Conservation (phyloP, 1,284 basidiomycete genomes). For the Heterobasidion occidentale region DNA sequence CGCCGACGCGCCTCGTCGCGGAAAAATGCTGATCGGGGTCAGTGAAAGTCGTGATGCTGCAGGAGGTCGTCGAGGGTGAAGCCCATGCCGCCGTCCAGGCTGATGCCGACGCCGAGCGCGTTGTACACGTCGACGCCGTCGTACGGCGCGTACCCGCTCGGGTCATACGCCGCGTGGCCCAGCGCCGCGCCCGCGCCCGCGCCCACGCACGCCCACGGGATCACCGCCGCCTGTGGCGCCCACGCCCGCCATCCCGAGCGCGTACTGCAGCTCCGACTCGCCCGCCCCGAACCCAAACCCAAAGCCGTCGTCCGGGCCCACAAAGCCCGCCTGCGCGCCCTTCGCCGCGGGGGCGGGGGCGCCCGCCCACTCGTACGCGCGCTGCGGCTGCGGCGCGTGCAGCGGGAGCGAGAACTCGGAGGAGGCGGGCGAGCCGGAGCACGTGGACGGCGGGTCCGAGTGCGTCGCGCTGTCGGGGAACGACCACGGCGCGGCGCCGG, state of each 20-base stretch:
- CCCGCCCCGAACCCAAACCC: no score
- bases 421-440: slow-evolving; percentile 36
- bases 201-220: no score
- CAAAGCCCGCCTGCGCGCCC: no score
- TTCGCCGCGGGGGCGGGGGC: no score
- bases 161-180: not conserved
- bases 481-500: not conserved
- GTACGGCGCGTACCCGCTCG: not conserved
- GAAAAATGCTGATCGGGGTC: not conserved
- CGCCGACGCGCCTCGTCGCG: no score
- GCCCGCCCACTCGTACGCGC: slow-evolving; percentile 5
- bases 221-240: no score
- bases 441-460: slow-evolving; percentile 32
- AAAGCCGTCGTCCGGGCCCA: no score
- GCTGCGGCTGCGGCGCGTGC: slow-evolving; percentile 25
- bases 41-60: slow-evolving; percentile 8
- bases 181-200: no score
- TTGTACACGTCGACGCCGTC: slow-evolving; percentile 1
- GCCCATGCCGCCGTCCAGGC: slow-evolving; percentile 3
- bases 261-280: no score
- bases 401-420: slow-evolving; percentile 26
- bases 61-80: slow-evolving; percentile 13
- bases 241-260: no score
- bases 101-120: slow-evolving; percentile 3
- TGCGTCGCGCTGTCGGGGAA: slow-evolving; percentile 10